Percentiles rank a stretch among this genome's conserved stretches.
These are phyloP conservation scores for Fusarium irregulare DNA, from an alignment of 2,329 filamentous ascomycete species.

Conservation along the genomic window DNA sequence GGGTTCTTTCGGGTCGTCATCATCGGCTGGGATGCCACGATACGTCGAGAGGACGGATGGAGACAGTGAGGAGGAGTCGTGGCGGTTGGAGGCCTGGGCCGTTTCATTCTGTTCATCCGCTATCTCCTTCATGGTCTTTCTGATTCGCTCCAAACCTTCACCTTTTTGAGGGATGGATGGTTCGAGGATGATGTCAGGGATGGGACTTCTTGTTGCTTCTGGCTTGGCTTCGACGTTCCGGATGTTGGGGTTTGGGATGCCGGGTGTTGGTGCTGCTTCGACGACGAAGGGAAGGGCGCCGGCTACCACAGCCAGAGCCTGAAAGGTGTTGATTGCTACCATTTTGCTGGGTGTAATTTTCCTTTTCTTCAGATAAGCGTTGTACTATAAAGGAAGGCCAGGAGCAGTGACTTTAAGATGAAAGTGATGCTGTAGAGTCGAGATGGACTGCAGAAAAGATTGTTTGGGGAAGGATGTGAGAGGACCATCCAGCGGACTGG, in stretches of 20 bases:
- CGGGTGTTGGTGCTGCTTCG: background rate
- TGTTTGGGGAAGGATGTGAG: background rate
- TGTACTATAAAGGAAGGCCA: background rate
- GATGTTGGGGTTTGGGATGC: background rate
- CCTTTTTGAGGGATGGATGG: background rate
- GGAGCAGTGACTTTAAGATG: background rate
- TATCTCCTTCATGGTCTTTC: background rate
- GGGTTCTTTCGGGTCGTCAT: background rate
- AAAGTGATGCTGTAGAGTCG: background rate
- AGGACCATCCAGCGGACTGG: background rate
- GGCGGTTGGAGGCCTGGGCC: background rate
- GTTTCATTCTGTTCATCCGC: background rate
- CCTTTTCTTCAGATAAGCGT: background rate
- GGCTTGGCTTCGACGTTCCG: background rate
- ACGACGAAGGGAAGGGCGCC: background rate
- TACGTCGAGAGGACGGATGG: background rate
- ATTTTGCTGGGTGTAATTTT: background rate
- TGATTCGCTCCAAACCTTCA: background rate
- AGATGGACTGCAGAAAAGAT: background rate
- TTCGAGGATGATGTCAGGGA: background rate
- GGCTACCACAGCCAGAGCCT: background rate
- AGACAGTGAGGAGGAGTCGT: background rate
- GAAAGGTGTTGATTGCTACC: background rate
- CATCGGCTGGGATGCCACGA: background rate
- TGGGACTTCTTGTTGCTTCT: too few species aligned